A percentile compares a stretch with the other conserved stretches of the same genome.
Conservation (phyloP, 495 filamentous ascomycete species). For the Penicillium soppii region DNA sequence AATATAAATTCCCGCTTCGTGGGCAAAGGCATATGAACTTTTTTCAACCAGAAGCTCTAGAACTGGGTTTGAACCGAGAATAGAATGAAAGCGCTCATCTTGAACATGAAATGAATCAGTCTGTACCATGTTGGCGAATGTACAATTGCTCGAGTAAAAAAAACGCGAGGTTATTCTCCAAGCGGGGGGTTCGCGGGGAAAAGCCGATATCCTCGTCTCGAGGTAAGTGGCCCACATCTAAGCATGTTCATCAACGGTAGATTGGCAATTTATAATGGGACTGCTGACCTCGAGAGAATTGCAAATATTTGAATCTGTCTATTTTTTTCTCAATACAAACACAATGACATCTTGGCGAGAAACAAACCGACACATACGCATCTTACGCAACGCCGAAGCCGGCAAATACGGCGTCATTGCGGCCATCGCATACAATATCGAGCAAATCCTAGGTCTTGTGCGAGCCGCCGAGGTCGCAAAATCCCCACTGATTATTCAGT, state of each 20-base stretch:
- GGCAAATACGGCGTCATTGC: constrained; percentile 66
- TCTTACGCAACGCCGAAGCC: constrained; percentile 62
- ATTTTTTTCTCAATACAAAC: too few relatives aligned
- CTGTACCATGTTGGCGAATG: not conserved
- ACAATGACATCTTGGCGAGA: constrained; percentile 18
- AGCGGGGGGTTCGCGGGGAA: too few relatives aligned
- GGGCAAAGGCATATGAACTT: constrained; percentile 47
- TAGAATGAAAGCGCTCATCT: constrained; percentile 27
- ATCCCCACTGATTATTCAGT: constrained; percentile 70
- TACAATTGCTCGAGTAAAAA: not conserved
- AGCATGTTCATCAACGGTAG: too few relatives aligned
- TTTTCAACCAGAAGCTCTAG: constrained; percentile 34
- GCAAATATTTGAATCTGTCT: too few relatives aligned
- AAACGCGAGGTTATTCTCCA: too few relatives aligned
- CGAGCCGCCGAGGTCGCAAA: constrained; percentile 64
- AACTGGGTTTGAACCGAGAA: constrained; percentile 31
- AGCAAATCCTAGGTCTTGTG: constrained; percentile 68
- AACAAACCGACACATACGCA: constrained; percentile 25
- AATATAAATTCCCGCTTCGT: constrained; percentile 60
- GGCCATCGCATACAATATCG: constrained; percentile 76
- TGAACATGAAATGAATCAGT: constrained; percentile 15
- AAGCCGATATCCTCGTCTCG: too few relatives aligned
- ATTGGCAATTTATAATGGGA: not conserved
- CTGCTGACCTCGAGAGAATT: too few relatives aligned
- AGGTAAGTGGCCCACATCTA: too few relatives aligned